Evolutionary conservation across 2,329 filamentous ascomycete genomes (phyloP).

Genomic region (Sphaceloma murrayae): DNA sequence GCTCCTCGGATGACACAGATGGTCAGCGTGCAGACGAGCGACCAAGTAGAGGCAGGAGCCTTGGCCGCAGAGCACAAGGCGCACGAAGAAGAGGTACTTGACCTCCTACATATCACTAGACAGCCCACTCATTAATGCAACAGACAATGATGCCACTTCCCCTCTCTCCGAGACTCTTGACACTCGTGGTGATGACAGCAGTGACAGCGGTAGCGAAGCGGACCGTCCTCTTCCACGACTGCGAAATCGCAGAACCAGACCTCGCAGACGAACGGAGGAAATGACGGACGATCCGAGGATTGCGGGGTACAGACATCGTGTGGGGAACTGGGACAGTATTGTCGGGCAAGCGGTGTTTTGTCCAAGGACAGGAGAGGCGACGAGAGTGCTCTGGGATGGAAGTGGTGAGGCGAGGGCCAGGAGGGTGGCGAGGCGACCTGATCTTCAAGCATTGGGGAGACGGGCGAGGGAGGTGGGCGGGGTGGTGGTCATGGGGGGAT

Average conservation of each 20-base stretch:
- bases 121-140: constrained; percentile 12
- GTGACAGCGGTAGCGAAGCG: not conserved
- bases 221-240: too few species aligned
- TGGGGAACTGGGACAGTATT: not conserved
- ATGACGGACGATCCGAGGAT: constrained; percentile 6
- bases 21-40: not conserved
- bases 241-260: not conserved
- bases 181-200: too few species aligned
- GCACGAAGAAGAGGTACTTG: constrained; percentile 14
- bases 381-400: not conserved
- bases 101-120: constrained; percentile 12
- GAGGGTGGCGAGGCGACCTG: too few species aligned
- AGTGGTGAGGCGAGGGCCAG: not conserved
- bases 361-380: not conserved
- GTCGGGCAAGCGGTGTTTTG: not conserved
- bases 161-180: not conserved
- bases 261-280: not conserved
- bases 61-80: not conserved
- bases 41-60: not conserved
- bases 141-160: not conserved
- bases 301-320: not conserved
- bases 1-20: not conserved
- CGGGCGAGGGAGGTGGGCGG: not conserved
- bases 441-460: not conserved
- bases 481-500: not conserved